Evolutionary conservation across 208 protist species (phyloP).

Genomic region (Paratrypanosoma confusum): DNA sequence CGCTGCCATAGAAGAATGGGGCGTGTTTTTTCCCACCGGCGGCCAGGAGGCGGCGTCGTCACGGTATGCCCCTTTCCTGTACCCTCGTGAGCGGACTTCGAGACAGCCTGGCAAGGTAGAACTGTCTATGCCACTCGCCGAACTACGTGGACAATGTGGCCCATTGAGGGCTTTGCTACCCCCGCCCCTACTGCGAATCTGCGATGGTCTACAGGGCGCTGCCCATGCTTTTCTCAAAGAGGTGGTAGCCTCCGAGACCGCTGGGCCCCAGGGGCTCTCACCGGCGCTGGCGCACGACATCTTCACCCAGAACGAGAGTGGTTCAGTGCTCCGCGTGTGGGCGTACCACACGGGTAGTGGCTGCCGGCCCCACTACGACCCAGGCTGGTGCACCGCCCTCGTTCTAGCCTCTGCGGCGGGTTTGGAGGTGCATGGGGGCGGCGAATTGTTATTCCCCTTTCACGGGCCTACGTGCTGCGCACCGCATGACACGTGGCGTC

Average conservation of each 20-base stretch:
- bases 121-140: slow-evolving; percentile 7
- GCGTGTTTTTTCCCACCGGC: no score
- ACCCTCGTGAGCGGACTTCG: slow-evolving; percentile 5
- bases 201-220: slow-evolving; percentile 17
- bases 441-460: no score
- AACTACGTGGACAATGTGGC: background rate
- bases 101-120: slow-evolving; percentile 18
- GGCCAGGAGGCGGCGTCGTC: slow-evolving; percentile 2
- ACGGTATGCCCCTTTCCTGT: slow-evolving; percentile 9
- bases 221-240: slow-evolving; percentile 18
- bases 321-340: slow-evolving; percentile 58
- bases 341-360: slow-evolving; percentile 37
- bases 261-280: slow-evolving; percentile 8
- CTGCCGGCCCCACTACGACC: slow-evolving; percentile 64
- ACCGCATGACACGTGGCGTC: background rate
- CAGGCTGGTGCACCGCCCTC: slow-evolving; percentile 59
- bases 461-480: background rate
- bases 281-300: slow-evolving; percentile 10
- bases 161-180: slow-evolving; percentile 18
- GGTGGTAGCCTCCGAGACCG: no score
- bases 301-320: slow-evolving; percentile 12
- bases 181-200: slow-evolving; percentile 18
- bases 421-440: slow-evolving; percentile 30
- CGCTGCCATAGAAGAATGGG: slow-evolving; percentile 15
- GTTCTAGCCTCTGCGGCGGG: slow-evolving; percentile 36